These are phyloP conservation scores for Nakaseomyces glabratus DNA, from an alignment of 1,139 yeast species.

Conservation along the genomic window DNA sequence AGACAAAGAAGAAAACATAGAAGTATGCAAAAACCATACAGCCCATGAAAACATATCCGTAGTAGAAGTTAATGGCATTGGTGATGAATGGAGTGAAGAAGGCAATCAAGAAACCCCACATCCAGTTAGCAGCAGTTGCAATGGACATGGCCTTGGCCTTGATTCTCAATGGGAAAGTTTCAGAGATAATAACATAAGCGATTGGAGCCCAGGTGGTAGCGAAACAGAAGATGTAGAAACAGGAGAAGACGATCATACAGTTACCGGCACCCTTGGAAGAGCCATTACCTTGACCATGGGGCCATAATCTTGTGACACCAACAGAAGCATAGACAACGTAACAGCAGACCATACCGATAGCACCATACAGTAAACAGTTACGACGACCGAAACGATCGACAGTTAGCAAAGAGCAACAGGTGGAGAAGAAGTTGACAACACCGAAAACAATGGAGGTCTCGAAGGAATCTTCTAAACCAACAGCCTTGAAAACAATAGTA, in stretches of 20 bases:
- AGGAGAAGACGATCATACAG: conserved; percentile 69
- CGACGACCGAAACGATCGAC: conserved; percentile 68
- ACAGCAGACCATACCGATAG: conserved; percentile 53
- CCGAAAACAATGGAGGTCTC: conserved; percentile 68
- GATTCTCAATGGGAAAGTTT: conserved; percentile 67
- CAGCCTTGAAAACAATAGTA: conserved; percentile 64
- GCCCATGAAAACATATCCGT: conserved; percentile 69
- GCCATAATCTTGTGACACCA: conserved; percentile 56
- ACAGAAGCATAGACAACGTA: conserved; percentile 57
- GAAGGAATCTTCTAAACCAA: conserved; percentile 62
- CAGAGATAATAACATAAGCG: conserved; percentile 63
- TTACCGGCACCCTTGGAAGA: conserved; percentile 48
- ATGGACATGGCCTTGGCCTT: conserved; percentile 70
- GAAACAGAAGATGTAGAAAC: conserved; percentile 69
- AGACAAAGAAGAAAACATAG: conserved; percentile 57
- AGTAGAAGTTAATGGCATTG: conserved; percentile 33
- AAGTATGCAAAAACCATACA: conserved; percentile 51
- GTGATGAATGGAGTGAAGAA: conserved; percentile 69
- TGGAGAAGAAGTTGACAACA: conserved; percentile 66
- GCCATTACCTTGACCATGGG: conserved; percentile 46
- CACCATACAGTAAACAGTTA: conserved; percentile 51
- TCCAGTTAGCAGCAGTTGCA: conserved; percentile 65
- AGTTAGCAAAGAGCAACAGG: conserved; percentile 53
- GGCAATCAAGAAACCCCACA: conserved; percentile 66
- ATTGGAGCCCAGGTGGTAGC: conserved; percentile 84